Conservation (phyloP, 1,284 basidiomycete species). For the Sanghuangporus baumii region DNA sequence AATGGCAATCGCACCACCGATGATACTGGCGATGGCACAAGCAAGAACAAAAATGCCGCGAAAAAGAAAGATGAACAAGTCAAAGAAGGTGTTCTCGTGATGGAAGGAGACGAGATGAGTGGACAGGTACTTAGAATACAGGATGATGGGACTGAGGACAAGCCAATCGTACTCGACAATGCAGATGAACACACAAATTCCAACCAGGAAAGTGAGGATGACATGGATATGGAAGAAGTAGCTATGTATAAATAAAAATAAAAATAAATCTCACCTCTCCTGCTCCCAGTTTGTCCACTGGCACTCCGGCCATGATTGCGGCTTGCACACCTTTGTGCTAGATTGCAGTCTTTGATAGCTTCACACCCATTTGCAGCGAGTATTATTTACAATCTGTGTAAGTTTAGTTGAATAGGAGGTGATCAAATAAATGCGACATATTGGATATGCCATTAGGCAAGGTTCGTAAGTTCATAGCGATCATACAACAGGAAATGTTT, state of each 20-base stretch:
- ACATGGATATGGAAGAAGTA: conserved; percentile 75
- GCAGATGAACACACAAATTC: conserved; percentile 31
- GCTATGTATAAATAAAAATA: conserved; percentile 22
- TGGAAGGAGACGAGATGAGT: conserved; percentile 80
- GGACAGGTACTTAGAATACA: conserved; percentile 93
- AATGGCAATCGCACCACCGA: conserved; percentile 79
- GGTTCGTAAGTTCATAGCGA: too few relatives aligned
- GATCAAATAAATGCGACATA: too few relatives aligned
- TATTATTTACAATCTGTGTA: too few relatives aligned
- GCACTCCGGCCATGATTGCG: too few relatives aligned
- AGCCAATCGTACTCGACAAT: conserved; percentile 84
- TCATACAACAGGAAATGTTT: too few relatives aligned
- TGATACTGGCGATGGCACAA: conserved; percentile 70
- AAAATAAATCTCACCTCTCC: too few relatives aligned
- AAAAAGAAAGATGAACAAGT: conserved; percentile 70
- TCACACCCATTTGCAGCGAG: too few relatives aligned
- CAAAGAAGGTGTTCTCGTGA: conserved; percentile 88
- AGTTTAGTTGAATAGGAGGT: too few relatives aligned
- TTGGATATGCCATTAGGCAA: too few relatives aligned
- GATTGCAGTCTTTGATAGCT: too few relatives aligned
- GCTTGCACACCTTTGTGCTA: too few relatives aligned
- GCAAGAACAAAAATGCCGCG: conserved; percentile 90
- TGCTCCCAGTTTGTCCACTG: too few relatives aligned
- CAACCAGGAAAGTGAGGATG: conserved; percentile 33
- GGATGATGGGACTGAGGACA: conserved; percentile 71